Conservation (phyloP, 441 rosid genomes). For the Codiaeum variegatum region DNA sequence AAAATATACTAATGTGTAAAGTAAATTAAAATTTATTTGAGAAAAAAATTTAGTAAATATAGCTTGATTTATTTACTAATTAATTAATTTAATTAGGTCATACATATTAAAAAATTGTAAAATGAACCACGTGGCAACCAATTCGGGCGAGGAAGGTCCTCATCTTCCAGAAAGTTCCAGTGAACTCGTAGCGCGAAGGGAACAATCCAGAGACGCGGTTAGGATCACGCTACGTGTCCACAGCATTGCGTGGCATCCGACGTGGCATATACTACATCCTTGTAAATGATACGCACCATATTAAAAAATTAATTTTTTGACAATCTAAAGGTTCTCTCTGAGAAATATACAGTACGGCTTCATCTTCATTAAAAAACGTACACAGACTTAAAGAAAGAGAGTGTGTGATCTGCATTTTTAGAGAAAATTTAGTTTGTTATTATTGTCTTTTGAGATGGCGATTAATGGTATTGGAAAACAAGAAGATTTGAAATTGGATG, state of each 20-base stretch:
- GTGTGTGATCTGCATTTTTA: not conserved
- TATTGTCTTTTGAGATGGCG: constrained; percentile 1
- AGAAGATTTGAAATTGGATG: constrained; percentile 31
- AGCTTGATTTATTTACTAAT: not conserved
- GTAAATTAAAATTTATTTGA: no score
- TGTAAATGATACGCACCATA: constrained; percentile 45
- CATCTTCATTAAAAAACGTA: not conserved
- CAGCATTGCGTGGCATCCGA: constrained; percentile 33
- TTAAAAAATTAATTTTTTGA: not conserved
- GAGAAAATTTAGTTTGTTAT: not conserved
- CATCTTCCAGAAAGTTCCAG: constrained; percentile 55
- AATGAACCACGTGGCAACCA: not conserved
- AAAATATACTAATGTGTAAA: no score
- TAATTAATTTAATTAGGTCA: not conserved
- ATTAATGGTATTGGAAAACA: constrained; percentile 33
- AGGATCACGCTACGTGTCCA: constrained; percentile 36
- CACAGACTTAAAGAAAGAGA: no score
- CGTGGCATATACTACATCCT: constrained; percentile 39
- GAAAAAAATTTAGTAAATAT: no score
- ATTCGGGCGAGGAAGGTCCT: constrained; percentile 29
- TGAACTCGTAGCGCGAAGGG: constrained; percentile 20
- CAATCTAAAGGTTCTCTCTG: not conserved
- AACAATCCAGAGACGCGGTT: constrained; percentile 36
- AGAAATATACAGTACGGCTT: not conserved
- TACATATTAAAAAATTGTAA: not conserved